These are phyloP conservation scores for Spongiforma sp. DNA, from an alignment of 1,284 basidiomycete genomes.

Conservation along the genomic window DNA sequence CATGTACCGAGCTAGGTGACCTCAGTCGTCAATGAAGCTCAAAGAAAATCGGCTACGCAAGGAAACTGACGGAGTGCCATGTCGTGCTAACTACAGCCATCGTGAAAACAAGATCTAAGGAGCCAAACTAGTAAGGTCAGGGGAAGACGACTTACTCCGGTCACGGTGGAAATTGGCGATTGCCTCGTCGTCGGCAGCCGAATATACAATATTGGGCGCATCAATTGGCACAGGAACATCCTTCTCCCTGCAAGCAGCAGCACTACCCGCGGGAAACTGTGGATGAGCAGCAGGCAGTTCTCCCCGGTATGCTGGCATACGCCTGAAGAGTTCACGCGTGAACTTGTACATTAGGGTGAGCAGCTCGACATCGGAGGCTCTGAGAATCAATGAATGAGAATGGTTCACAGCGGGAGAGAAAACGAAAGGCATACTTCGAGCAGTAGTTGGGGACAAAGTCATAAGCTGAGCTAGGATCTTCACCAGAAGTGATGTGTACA, in stretches of 20 bases:
- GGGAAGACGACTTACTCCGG: not conserved
- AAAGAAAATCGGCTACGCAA: not conserved
- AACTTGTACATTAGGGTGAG: not conserved
- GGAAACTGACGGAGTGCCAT: not conserved
- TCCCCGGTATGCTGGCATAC: not conserved
- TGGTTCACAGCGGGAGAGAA: not conserved
- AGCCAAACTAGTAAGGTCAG: not conserved
- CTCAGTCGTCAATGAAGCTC: not conserved
- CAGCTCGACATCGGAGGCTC: not conserved
- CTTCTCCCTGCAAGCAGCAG: not conserved
- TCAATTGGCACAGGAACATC: not conserved
- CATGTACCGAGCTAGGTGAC: not conserved
- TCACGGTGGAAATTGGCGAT: not conserved
- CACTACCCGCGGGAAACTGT: not conserved
- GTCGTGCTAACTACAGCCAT: not conserved
- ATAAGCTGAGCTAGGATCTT: not conserved
- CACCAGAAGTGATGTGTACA: not conserved
- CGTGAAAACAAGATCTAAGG: not conserved
- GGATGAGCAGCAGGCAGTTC: not conserved
- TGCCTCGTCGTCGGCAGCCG: not conserved
- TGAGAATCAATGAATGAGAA: not conserved
- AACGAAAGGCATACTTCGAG: not conserved
- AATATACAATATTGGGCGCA: not conserved
- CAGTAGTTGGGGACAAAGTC: not conserved
- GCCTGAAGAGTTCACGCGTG: not conserved